phyloP scores from a whole-genome alignment of 192 early-diverging fungal species.

The Irineochytrium annulatum region DNA sequence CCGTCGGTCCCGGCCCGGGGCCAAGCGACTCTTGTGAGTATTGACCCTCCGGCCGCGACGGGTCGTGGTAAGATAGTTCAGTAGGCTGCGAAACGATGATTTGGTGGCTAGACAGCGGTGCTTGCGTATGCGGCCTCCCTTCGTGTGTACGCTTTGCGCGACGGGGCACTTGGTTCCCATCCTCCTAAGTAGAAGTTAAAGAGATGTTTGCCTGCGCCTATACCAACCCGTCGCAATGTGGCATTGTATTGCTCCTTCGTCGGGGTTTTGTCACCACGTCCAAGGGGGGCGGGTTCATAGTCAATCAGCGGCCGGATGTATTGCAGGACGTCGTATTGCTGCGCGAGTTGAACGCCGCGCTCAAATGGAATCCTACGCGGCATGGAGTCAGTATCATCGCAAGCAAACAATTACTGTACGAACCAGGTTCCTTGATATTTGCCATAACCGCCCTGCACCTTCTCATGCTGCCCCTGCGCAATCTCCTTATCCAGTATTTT shows the following conservation, averaged over 20 bases:
- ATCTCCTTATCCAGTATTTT: constrained; percentile 93
- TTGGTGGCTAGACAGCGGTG: too few relatives aligned
- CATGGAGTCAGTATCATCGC: constrained; percentile 8
- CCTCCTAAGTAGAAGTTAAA: too few relatives aligned
- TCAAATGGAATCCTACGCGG: constrained; percentile 76
- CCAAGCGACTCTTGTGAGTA: too few relatives aligned
- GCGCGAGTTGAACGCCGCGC: constrained; percentile 74
- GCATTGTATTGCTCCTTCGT: constrained; percentile 5
- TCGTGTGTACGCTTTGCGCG: too few relatives aligned
- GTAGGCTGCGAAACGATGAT: too few relatives aligned
- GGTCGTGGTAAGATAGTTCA: too few relatives aligned
- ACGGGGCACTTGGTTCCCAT: too few relatives aligned
- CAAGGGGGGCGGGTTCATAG: constrained; percentile 12
- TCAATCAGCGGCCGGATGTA: constrained; percentile 51
- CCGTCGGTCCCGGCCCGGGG: too few relatives aligned
- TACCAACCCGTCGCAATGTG: background rate
- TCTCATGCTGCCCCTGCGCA: constrained; percentile 79
- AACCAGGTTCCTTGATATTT: constrained; percentile 94
- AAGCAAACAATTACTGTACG: constrained; percentile 6
- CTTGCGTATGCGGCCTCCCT: too few relatives aligned
- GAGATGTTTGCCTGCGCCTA: background rate
- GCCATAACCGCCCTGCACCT: constrained; percentile 98
- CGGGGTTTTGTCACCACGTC: constrained; percentile 4
- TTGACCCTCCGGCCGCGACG: too few relatives aligned
- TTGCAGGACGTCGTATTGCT: constrained; percentile 72